Evolutionary conservation across 2,329 filamentous ascomycete genomes (phyloP), one percentile per base, ranked within the genome.

Genomic region (Pezicula carpinea): DNA sequence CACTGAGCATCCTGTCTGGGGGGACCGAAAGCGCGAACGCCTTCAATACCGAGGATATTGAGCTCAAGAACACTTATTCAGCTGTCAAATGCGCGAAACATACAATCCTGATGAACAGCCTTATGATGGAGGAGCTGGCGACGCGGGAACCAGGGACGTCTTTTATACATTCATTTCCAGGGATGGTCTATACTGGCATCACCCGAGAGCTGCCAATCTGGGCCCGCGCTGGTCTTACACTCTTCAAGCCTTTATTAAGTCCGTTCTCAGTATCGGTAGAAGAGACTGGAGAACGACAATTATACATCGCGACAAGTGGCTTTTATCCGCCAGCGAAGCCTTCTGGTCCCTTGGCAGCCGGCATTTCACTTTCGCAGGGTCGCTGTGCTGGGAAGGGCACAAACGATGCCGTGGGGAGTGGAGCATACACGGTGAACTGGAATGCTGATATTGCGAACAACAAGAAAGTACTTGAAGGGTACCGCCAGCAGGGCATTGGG

Each of bases 1-100:
- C 81, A 7, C 69, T 82, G 19, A 73, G 65, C n/a, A 70, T 82
- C n/a, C 64, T 77, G 1, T 73, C 70, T 0, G 76, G 67, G 4
- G 72, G 74, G n/a, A 67, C 69, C 13, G 79, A 83, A 64, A 72
- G 72, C 4, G 48, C 64, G 3, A 62, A 26, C 11, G 38, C 17
- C 6, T 40, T 82, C n/a, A 63, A 69, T 49, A 48, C 67, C 0
- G 59, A 71, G 33, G 72, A 80, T 51, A 58, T 74, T 3, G 58
- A 55, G 11, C 49, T 61, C 8, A 56, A 59, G 39, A 55, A 48
- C 3, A 50, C 49, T 5, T 62, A 56, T 46, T 50, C 49, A 0
- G 48, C 45, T 11, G 3, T 29, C 2, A 40, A 36, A 33, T 60
- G 55, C 32, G 59, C 59, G 34, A 46, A 40, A 13, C 57, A 61